Conservation (phyloP, 2,329 filamentous ascomycete species). For the Aspergillus spinulosporus region DNA sequence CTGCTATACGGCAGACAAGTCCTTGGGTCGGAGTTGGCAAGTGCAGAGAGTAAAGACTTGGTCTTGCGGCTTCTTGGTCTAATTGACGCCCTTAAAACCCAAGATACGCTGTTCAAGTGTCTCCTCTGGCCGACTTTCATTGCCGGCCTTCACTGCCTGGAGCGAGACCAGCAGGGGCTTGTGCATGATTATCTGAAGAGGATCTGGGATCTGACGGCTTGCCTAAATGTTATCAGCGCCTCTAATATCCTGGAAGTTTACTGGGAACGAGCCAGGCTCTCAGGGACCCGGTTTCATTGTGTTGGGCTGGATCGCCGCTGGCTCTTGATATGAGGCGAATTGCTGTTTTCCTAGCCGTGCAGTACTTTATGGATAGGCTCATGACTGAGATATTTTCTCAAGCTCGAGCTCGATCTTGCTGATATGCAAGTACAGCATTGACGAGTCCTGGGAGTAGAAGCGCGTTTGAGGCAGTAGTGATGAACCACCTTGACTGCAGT, state of each 20-base stretch:
- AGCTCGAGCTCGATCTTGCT: no score
- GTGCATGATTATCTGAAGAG: conserved; percentile 27
- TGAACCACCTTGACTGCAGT: no score
- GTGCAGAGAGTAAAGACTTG: conserved; percentile 6
- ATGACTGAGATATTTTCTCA: no score
- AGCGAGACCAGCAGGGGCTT: conserved; percentile 25
- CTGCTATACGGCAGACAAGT: conserved; percentile 34
- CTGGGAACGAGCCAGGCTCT: conserved; percentile 19
- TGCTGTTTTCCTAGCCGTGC: no score
- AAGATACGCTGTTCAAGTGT: conserved; percentile 34
- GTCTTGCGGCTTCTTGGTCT: conserved; percentile 28
- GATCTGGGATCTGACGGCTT: conserved; percentile 34
- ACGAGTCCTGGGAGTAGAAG: no score
- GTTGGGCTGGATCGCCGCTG: no score
- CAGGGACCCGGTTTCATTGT: no score
- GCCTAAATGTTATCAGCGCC: conserved; percentile 37
- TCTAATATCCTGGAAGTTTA: conserved; percentile 30
- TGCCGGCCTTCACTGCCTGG: conserved; percentile 29
- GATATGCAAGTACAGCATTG: no score
- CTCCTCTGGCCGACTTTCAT: conserved; percentile 39
- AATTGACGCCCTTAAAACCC: conserved; percentile 27
- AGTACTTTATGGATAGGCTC: no score
- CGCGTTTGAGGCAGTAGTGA: no score
- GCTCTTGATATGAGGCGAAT: no score
- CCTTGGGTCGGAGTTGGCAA: conserved; percentile 17